These are phyloP conservation scores for Eutreptiella sp. DNA, from an alignment of 208 protist genomes.

Conservation along the genomic window DNA sequence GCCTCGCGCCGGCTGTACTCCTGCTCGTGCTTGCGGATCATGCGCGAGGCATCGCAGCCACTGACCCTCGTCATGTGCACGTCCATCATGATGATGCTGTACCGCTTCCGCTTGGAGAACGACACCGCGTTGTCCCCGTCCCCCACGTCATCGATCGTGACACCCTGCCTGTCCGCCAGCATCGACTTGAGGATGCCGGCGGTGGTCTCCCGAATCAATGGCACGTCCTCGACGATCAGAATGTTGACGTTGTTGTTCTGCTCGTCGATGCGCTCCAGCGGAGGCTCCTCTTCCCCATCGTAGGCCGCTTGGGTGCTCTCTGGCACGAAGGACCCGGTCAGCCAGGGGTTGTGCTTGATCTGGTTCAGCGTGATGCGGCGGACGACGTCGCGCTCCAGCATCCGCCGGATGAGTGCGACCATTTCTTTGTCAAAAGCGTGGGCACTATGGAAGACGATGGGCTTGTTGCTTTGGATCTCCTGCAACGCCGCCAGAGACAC, in stretches of 20 bases:
- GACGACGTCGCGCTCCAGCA: slow-evolving; percentile 15
- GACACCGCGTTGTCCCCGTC: slow-evolving; percentile 11
- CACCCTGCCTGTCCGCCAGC: background rate
- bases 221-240: slow-evolving; percentile 20
- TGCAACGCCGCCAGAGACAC: too few relatives aligned
- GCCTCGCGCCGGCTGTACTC: background rate
- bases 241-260: slow-evolving; percentile 1
- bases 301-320: background rate
- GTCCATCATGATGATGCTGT: slow-evolving; percentile 14
- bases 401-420: background rate
- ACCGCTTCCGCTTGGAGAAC: slow-evolving; percentile 4
- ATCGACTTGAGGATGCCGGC: slow-evolving; percentile 18
- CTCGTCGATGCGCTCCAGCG: background rate
- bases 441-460: too few relatives aligned
- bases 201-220: slow-evolving; percentile 8
- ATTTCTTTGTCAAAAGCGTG: too few relatives aligned
- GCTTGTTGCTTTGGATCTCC: too few relatives aligned
- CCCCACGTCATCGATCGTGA: background rate
- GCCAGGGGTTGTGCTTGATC: slow-evolving; percentile 16
- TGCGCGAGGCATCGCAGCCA: background rate
- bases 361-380: slow-evolving; percentile 22
- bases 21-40: slow-evolving; percentile 9
- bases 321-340: slow-evolving; percentile 14
- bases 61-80: slow-evolving; percentile 19
- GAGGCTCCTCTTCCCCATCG: background rate